A percentile compares a stretch with the other conserved stretches of the same genome.
phyloP scores from a whole-genome alignment of 768 basidiomycete species.

The Auriscalpium orientale region DNA sequence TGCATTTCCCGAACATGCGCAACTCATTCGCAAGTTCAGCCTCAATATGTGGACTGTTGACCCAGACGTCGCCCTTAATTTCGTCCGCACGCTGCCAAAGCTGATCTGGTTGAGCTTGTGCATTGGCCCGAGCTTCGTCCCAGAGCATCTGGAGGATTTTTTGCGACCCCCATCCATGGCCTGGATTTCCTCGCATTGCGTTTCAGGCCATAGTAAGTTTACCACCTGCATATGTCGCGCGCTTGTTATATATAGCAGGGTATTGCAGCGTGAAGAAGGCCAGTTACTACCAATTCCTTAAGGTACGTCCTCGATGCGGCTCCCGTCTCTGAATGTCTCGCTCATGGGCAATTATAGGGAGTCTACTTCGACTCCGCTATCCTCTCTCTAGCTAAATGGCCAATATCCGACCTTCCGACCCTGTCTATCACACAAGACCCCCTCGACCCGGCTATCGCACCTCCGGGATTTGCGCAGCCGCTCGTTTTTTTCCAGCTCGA shows the following conservation, averaged over 20 bases:
- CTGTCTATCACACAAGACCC: slow-evolving; percentile 67
- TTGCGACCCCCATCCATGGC: slow-evolving; percentile 37
- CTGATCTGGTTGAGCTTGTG: slow-evolving; percentile 48
- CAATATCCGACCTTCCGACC: slow-evolving; percentile 30
- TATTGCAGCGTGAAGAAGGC: slow-evolving; percentile 55
- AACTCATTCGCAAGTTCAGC: slow-evolving; percentile 36
- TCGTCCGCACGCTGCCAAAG: slow-evolving; percentile 50
- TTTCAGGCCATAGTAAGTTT: slow-evolving; percentile 77
- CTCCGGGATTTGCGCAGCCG: slow-evolving; percentile 65
- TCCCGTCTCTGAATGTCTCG: background rate
- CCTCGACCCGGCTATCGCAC: slow-evolving; percentile 33
- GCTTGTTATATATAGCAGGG: slow-evolving; percentile 2
- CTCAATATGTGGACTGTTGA: slow-evolving; percentile 65
- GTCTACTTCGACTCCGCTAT: slow-evolving; percentile 78
- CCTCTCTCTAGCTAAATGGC: slow-evolving; percentile 57
- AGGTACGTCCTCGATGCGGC: slow-evolving; percentile 30
- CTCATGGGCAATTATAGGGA: slow-evolving; percentile 37
- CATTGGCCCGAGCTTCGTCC: slow-evolving; percentile 70
- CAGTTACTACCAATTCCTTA: slow-evolving; percentile 77
- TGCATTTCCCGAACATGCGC: slow-evolving; percentile 20
- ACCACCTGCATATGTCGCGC: background rate
- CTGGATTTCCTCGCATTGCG: slow-evolving; percentile 54
- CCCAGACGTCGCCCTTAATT: slow-evolving; percentile 64
- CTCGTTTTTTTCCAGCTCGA: slow-evolving; percentile 78
- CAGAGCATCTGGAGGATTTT: slow-evolving; percentile 76